A percentile compares a stretch with the other conserved stretches of the same genome.
Evolutionary conservation across 2,329 filamentous ascomycete species (phyloP).

Genomic region (Arachnomyces sp.): DNA sequence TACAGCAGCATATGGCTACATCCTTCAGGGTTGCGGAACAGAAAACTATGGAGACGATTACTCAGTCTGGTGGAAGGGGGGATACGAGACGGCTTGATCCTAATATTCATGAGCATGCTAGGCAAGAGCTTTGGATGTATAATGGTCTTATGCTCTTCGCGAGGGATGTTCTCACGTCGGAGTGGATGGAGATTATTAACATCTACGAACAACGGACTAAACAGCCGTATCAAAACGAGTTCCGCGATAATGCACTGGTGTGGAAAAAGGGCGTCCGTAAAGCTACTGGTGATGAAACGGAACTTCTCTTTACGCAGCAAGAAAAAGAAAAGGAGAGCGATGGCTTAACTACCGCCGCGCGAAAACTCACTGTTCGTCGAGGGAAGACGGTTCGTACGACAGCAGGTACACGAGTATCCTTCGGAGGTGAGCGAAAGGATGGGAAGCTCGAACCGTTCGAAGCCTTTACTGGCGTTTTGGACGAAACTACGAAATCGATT

Average conservation of each 20-base stretch:
- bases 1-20: slow-evolving; percentile 72
- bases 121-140: slow-evolving; percentile 76
- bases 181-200: slow-evolving; percentile 72
- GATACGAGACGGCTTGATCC: slow-evolving; percentile 54
- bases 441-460: slow-evolving; percentile 67
- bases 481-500: slow-evolving; percentile 73
- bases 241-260: slow-evolving; percentile 64
- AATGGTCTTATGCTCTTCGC: slow-evolving; percentile 80
- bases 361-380: slow-evolving; percentile 88
- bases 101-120: slow-evolving; percentile 60
- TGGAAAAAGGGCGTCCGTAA: slow-evolving; percentile 78
- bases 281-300: slow-evolving; percentile 65
- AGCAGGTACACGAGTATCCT: slow-evolving; percentile 35
- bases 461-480: slow-evolving; percentile 68
- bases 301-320: slow-evolving; percentile 79
- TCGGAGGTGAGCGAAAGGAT: slow-evolving; percentile 51
- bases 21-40: slow-evolving; percentile 70
- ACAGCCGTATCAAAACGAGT: slow-evolving; percentile 71
- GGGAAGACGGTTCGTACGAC: slow-evolving; percentile 60
- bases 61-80: slow-evolving; percentile 36
- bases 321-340: slow-evolving; percentile 78
- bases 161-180: slow-evolving; percentile 69
- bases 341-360: slow-evolving; percentile 61
- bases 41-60: slow-evolving; percentile 57
- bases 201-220: slow-evolving; percentile 72